Evolutionary conservation across 768 basidiomycete species (phyloP), one percentile per base, ranked within the genome.

Genomic region (Omphalotus guepiniiformis): DNA sequence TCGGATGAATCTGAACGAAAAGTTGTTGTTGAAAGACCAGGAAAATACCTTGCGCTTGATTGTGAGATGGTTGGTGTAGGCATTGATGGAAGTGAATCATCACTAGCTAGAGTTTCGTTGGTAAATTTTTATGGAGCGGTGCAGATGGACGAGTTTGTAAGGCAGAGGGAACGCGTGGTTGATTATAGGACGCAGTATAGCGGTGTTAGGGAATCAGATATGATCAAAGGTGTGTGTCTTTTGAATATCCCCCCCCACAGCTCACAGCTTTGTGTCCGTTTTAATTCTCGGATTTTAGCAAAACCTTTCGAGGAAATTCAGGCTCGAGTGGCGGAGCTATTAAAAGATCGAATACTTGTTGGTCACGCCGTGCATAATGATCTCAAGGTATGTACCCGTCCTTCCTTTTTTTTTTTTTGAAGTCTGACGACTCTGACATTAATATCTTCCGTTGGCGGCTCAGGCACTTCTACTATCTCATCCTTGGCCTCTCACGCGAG

Each of bases 1-100:
- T 39, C 36, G 16, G 40, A 36, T 9, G 39, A 37, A 23, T 39
- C 25, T 42, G 27, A 50, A 30, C 15, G 42, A 42, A 42, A 47
- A 39, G 32, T 16, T 25, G 38, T 39, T 39, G 16, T 45, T 11
- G n/a, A 32, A 45, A 82, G 83, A 39, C 79, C 80, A 3, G 86
- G 86, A 39, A 84, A 78, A 58, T 87, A 87, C 53, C 68, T 96
- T 35, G 82, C 92, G 0, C 70, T 99, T 23, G 95, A 99, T 65
- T 98, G 95, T 57, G 95, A 98, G 66, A 96, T 98, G 93, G 94
- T 98, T 9, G 93, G 93, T 4, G 78, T 95, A n/a, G 93, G 93
- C 1, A 74, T 80, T n/a, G 75, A 83, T 21, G 91, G 90, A 18
- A 65, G 65, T 2, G 91, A 95, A 61, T 92, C 88, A 0, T 84